Evolutionary conservation across 75 land plant genomes (phyloP).

Genomic region (Picea glauca): DNA sequence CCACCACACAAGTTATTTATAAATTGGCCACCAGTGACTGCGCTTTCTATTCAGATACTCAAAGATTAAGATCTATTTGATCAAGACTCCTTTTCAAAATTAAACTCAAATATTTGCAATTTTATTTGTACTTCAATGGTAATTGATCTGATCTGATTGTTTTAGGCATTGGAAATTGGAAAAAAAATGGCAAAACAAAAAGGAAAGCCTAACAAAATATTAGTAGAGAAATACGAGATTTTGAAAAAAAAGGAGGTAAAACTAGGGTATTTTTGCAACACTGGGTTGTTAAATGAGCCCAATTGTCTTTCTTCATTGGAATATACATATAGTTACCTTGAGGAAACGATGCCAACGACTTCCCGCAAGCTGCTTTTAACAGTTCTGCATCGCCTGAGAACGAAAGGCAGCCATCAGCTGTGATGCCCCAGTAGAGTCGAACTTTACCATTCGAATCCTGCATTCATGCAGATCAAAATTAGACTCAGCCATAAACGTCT

Average conservation of each 20-base stretch:
- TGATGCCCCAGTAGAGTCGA: conserved; percentile 50
- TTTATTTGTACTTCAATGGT: neutral
- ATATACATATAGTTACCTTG: conserved; percentile 9
- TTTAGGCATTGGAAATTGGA: no score
- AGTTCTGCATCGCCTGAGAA: conserved; percentile 47
- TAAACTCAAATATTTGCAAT: neutral
- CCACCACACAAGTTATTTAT: neutral
- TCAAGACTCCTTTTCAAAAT: neutral
- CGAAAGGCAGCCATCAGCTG: conserved; percentile 39
- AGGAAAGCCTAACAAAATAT: neutral
- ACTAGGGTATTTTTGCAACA: neutral
- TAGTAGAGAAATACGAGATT: neutral
- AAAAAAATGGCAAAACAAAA: no score
- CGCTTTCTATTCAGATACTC: neutral
- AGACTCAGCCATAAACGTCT: neutral
- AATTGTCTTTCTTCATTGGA: neutral
- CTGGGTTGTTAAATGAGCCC: neutral
- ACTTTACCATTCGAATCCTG: conserved; percentile 53
- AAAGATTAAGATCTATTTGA: neutral
- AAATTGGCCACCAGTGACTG: neutral
- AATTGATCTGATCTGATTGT: neutral
- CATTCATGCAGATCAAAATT: neutral
- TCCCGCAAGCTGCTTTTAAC: conserved; percentile 42
- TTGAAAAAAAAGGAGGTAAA: neutral
- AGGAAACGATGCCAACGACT: conserved; percentile 52